phyloP scores from a whole-genome alignment of 2,329 filamentous ascomycete genomes.

The Ustilaginoidea virens region DNA sequence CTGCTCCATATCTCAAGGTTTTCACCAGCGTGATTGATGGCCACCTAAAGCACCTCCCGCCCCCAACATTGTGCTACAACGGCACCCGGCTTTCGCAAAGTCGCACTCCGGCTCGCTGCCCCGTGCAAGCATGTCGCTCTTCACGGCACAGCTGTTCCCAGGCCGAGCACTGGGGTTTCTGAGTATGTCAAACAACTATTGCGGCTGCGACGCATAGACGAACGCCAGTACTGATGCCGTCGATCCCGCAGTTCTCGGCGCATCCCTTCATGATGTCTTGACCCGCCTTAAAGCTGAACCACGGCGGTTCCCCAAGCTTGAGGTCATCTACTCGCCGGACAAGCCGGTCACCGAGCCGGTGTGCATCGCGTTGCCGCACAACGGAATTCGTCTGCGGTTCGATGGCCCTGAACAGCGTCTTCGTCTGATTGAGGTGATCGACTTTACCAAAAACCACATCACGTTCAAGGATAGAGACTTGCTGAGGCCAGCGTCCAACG shows the following conservation, averaged over 20 bases:
- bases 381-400: conserved; percentile 81
- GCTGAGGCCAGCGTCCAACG: conserved; percentile 40
- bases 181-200: conserved; percentile 19
- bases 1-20: too few species aligned
- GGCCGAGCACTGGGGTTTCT: conserved; percentile 51
- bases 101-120: too few species aligned
- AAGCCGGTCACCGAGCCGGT: conserved; percentile 63
- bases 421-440: conserved; percentile 76
- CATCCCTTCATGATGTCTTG: conserved; percentile 79
- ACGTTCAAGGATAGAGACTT: conserved; percentile 70
- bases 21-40: too few species aligned
- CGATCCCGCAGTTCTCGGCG: conserved; percentile 53
- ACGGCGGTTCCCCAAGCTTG: conserved; percentile 65
- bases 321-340: conserved; percentile 64
- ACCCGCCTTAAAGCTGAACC: conserved; percentile 81
- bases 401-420: conserved; percentile 87
- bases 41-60: too few species aligned
- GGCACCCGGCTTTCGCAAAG: too few species aligned
- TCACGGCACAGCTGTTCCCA: conserved; percentile 48
- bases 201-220: background rate
- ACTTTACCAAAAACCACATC: conserved; percentile 75
- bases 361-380: conserved; percentile 60
- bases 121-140: conserved; percentile 32
- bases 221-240: background rate
- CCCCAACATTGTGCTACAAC: too few species aligned